phyloP scores from a whole-genome alignment of 805 yeast genomes.

The Scheffersomyces coipomensis region DNA sequence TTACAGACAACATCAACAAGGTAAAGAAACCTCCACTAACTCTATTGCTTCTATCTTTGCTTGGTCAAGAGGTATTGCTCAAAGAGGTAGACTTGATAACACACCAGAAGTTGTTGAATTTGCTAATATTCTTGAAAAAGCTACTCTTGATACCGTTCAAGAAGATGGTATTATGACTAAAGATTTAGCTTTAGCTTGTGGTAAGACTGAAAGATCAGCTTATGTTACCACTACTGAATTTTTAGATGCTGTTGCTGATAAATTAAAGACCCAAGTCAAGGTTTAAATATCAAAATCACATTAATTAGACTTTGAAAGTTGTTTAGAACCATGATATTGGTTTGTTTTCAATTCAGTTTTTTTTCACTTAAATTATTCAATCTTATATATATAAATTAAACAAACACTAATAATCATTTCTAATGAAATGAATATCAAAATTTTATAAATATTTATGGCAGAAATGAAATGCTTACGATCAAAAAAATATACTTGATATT shows the following conservation, averaged over 20 bases:
- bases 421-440: too few species aligned
- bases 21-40: constrained; percentile 80
- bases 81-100: constrained; percentile 73
- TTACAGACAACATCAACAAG: constrained; percentile 77
- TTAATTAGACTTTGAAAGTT: neutral
- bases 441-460: neutral
- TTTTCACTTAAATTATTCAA: too few species aligned
- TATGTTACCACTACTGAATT: constrained; percentile 77
- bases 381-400: too few species aligned
- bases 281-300: neutral
- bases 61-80: constrained; percentile 81
- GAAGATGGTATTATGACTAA: constrained; percentile 78
- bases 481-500: too few species aligned
- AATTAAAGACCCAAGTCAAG: constrained; percentile 32
- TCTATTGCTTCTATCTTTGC: constrained; percentile 85
- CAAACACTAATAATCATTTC: too few species aligned
- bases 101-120: constrained; percentile 71
- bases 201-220: constrained; percentile 56
- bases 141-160: constrained; percentile 71
- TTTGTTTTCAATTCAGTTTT: too few species aligned
- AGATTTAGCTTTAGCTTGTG: constrained; percentile 73
- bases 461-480: constrained; percentile 1
- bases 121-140: constrained; percentile 62
- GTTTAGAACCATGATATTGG: too few species aligned
- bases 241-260: constrained; percentile 70